phyloP scores from a whole-genome alignment of 129 eudicot genomes.

The Chrysanthemum lavandulifolium region DNA sequence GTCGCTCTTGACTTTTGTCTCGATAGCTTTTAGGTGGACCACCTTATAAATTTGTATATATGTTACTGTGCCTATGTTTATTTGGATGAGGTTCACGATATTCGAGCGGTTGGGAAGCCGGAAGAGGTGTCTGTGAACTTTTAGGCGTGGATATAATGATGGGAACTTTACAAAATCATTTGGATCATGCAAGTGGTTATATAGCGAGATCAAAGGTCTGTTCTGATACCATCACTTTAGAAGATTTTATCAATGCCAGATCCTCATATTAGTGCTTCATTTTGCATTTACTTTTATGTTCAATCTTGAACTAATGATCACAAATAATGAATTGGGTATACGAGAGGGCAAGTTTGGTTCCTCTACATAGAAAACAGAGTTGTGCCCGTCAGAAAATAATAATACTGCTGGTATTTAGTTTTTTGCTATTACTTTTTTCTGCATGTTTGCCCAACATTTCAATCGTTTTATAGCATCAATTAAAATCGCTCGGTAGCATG shows the following conservation, averaged over 20 bases:
- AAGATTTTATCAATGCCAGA: background rate
- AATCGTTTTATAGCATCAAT: too few species aligned
- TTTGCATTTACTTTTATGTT: background rate
- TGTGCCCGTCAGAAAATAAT: too few species aligned
- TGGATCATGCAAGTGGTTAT: constrained; percentile 99
- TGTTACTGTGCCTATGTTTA: constrained; percentile 80
- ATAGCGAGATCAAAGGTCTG: constrained; percentile 83
- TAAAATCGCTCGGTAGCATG: too few species aligned
- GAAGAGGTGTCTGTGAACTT: constrained; percentile 98
- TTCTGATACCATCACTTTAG: background rate
- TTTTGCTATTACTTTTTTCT: too few species aligned
- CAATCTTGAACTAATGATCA: background rate
- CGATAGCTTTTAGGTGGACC: background rate
- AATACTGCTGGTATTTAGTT: too few species aligned
- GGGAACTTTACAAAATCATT: constrained; percentile 98
- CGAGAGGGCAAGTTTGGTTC: background rate
- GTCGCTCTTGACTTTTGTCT: constrained; percentile 10
- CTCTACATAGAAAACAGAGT: background rate
- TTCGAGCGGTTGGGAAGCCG: constrained; percentile 95
- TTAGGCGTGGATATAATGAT: constrained; percentile 94
- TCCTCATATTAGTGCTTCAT: background rate
- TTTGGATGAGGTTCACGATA: constrained; percentile 98
- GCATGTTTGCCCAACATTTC: too few species aligned
- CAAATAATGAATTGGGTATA: background rate
- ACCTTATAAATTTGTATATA: constrained; percentile 1